Evolutionary conservation across 169 alveolate species (phyloP), one percentile per base, ranked within the genome.

Genomic region (Cryptosporidium bovis): DNA sequence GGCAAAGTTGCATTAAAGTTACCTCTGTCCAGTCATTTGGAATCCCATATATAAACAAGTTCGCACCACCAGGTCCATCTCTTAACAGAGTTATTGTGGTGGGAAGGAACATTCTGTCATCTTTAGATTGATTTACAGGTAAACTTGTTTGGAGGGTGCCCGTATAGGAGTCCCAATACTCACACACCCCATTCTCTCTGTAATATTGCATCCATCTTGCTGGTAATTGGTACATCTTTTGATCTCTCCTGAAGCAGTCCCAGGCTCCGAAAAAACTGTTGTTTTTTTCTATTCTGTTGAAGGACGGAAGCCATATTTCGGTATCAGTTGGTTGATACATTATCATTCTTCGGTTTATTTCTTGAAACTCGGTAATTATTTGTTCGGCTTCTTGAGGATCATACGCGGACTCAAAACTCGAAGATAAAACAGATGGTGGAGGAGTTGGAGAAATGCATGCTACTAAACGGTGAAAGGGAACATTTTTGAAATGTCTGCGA

Each of bases 41-140:
- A 31, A 91, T 91, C 24, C 93, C 93, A 33, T 91, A 91, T 51
- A 91, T 67, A 65, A 91, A 91, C n/a, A 91, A 82, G 58, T 91
- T 91, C n/a, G 93, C 93, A 48, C 93, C 93, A 65, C 82, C 31
- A 8, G 95, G 95, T 7, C 95, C 95, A 71, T 92, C 95, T 58
- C 91, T 91, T 20, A 92, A 90, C 56, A 92, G 77, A 33, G 93
- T 90, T 58, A 92, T 91, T 8, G 93, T 83, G 33, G 94, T 92
- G 36, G 90, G 91, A 55, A 89, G 84, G 55, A 85, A 71, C 33
- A 84, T 91, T 31, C 50, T 77, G 31, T 77, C 87, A 24, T 77
- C 87, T 33, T 60, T 77, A n/a, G 87, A 51, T 36, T 34, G 71
- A 36, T 64, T 62, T 5, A 56, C 64, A 20, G 87, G 77, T 7